Base-by-base conservation (phyloP, 1,284 basidiomycete genomes). In the Hymenochaete sp. region DNA sequence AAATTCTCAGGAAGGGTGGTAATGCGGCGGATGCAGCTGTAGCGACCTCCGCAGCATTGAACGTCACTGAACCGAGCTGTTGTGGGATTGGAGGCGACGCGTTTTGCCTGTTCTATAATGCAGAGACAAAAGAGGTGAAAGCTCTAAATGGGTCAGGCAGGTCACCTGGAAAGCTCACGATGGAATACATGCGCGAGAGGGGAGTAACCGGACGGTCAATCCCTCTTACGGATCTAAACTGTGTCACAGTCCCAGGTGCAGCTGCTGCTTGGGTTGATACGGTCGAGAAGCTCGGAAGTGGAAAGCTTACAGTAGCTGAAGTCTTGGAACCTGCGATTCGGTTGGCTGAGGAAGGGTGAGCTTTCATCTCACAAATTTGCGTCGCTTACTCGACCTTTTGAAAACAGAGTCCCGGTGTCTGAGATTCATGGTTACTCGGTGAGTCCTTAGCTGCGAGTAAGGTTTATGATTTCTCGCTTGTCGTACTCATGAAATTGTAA, bases 251-350 rank as follows among this genome's bases (percentile, higher is more conserved):
- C 2, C 95, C 95, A 50, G 82, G 93, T 38, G 86, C 89, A 14
- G 87, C 93, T 1, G 89, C 91, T 16, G 89, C 90, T 9, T 98
- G 93, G 93, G 72, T 87, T 25, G 95, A 96, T 61, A 88, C 91
- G 0, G 72, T 96, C 38, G 76, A 85, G 47, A 68, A 72, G 42
- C 79, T 96, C 46, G 95, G 95, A 9, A 87, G 79, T 52, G 85
- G 89, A n/a, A 84, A 78, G 44, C 58, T 97, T 1, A 74, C 73
- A 4, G 63, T 93, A 42, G 73, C 72, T 3, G 84, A 97, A n/a
- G 73, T 93, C n/a, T 71, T 98, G 27, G 84, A 70, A 14, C 95
- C 95, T 33, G 88, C 87, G 0, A 92, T 91, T 48, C 69, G 79
- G 27, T 67, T 95, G 42, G 91, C 90, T 6, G 83, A 90, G 59